A percentile compares a stretch with the other conserved stretches of the same genome.
Conservation (phyloP, 2,329 filamentous ascomycete species). For the Diaporthe australafricana region DNA sequence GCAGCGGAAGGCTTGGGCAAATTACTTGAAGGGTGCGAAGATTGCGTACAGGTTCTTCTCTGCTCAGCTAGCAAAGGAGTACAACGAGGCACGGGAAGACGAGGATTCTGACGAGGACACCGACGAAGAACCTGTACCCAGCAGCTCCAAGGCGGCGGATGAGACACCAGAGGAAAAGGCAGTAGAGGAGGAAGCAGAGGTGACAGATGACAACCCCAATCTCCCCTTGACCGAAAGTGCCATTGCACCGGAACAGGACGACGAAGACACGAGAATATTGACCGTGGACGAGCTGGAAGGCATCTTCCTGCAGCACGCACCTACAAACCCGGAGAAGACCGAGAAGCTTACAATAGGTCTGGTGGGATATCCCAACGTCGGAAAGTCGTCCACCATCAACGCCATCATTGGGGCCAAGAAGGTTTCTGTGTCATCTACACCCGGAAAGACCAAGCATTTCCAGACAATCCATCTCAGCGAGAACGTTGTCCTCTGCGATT, state of each 20-base stretch:
- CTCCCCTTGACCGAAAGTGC: slow-evolving; percentile 52
- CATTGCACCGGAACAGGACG: slow-evolving; percentile 54
- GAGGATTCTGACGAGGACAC: slow-evolving; percentile 57
- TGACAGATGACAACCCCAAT: slow-evolving; percentile 42
- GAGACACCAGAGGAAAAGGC: slow-evolving; percentile 40
- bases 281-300: slow-evolving; percentile 93
- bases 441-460: slow-evolving; percentile 99
- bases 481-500: slow-evolving; percentile 93
- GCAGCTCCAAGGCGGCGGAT: slow-evolving; percentile 44
- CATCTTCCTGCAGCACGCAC: slow-evolving; percentile 82
- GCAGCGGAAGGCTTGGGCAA: slow-evolving; percentile 87
- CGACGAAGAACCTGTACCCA: slow-evolving; percentile 49
- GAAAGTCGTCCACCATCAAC: slow-evolving; percentile 99
- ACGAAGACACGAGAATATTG: slow-evolving; percentile 80
- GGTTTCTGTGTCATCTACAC: slow-evolving; percentile 96
- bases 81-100: slow-evolving; percentile 79
- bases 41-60: slow-evolving; percentile 98
- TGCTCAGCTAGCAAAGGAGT: slow-evolving; percentile 88
- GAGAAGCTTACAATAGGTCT: slow-evolving; percentile 89
- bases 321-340: slow-evolving; percentile 58
- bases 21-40: slow-evolving; percentile 82
- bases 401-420: slow-evolving; percentile 98
- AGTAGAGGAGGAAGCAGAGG: slow-evolving; percentile 40
- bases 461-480: slow-evolving; percentile 96
- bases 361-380: slow-evolving; percentile 98